A percentile compares a stretch with the other conserved stretches of the same genome.
phyloP scores from a whole-genome alignment of 2,329 filamentous ascomycete genomes.

The Chaetomiaceae sp. region DNA sequence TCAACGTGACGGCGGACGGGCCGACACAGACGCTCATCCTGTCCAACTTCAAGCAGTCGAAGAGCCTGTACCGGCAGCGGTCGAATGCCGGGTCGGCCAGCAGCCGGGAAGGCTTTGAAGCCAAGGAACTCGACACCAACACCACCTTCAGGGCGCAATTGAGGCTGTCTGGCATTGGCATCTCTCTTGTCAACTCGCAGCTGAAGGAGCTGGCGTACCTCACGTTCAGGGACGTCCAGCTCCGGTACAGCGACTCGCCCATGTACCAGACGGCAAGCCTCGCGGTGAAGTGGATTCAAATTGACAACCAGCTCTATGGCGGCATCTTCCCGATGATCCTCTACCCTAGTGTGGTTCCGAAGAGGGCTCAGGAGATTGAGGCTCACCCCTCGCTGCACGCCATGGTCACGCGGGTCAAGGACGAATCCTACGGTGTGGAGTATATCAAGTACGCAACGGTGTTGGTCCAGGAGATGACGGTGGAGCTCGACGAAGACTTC shows the following conservation, averaged over 20 bases:
- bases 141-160: slow-evolving; percentile 86
- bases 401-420: slow-evolving; percentile 90
- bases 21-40: slow-evolving; percentile 91
- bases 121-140: slow-evolving; percentile 84
- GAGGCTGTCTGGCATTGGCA: slow-evolving; percentile 80
- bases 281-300: slow-evolving; percentile 96
- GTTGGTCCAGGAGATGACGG: slow-evolving; percentile 92
- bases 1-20: slow-evolving; percentile 91
- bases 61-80: slow-evolving; percentile 73
- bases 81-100: slow-evolving; percentile 46
- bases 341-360: slow-evolving; percentile 95
- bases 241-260: slow-evolving; percentile 89
- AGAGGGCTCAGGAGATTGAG: slow-evolving; percentile 93
- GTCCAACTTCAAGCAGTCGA: slow-evolving; percentile 88
- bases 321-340: slow-evolving; percentile 96
- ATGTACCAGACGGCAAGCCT: slow-evolving; percentile 87
- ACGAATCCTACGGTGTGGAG: slow-evolving; percentile 93
- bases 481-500: slow-evolving; percentile 97
- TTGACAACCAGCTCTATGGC: slow-evolving; percentile 97
- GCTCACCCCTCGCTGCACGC: slow-evolving; percentile 90
- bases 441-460: slow-evolving; percentile 98
- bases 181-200: slow-evolving; percentile 89
- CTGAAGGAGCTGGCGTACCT: slow-evolving; percentile 89
- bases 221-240: slow-evolving; percentile 82
- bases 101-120: slow-evolving; percentile 69